Evolutionary conservation across 176 grass and related monocot species (phyloP).

Genomic region (Carex cristatella): DNA sequence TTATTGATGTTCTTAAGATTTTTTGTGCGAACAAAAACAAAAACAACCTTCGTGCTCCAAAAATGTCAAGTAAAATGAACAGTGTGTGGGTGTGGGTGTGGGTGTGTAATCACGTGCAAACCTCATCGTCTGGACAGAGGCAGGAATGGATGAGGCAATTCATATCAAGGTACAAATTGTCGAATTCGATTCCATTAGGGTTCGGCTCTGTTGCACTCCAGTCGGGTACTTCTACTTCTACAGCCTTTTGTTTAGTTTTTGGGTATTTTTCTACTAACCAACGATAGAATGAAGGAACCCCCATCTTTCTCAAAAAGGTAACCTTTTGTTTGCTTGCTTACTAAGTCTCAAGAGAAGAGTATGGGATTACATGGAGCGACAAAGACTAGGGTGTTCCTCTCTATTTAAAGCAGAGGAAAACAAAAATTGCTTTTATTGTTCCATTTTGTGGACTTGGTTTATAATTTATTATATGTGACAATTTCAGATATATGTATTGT

Average conservation of each 20-base stretch:
- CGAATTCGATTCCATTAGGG: slow-evolving; percentile 21
- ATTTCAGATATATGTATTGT: too few relatives aligned
- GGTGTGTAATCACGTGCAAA: neutral
- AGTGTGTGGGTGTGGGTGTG: too few relatives aligned
- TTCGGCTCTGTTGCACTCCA: neutral
- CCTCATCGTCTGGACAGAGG: slow-evolving; percentile 52
- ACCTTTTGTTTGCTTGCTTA: neutral
- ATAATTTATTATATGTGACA: too few relatives aligned
- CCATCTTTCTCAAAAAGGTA: slow-evolving; percentile 24
- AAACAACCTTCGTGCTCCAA: too few relatives aligned
- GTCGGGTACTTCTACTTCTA: neutral
- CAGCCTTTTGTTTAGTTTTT: neutral
- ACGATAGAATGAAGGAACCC: slow-evolving; percentile 35
- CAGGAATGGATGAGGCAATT: slow-evolving; percentile 54
- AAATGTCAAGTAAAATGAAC: too few relatives aligned
- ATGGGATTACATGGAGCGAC: too few relatives aligned
- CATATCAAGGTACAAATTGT: slow-evolving; percentile 65
- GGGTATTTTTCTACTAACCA: slow-evolving; percentile 58
- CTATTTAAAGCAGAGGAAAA: neutral
- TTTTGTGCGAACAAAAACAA: too few relatives aligned
- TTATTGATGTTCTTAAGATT: too few relatives aligned
- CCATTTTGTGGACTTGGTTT: too few relatives aligned
- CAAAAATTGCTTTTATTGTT: too few relatives aligned
- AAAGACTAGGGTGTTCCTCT: too few relatives aligned
- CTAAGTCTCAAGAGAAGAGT: neutral